These are phyloP conservation scores for Dichotomocladium elegans DNA, from an alignment of 371 early-diverging fungal species.

Conservation along the genomic window DNA sequence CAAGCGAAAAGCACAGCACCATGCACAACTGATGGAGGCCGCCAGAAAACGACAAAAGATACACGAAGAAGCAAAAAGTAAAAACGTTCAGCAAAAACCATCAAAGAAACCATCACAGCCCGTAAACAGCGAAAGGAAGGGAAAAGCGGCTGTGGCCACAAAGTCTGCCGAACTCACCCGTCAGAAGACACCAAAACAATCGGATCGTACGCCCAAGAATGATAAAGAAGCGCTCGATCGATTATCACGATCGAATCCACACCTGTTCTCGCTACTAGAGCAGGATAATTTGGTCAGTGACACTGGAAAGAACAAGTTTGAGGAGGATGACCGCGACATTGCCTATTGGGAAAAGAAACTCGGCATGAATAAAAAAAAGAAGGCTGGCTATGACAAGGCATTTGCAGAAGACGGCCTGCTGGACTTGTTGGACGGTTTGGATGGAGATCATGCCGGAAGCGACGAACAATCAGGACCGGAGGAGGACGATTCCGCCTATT, in stretches of 20 bases:
- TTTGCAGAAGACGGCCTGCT: slow-evolving; percentile 59
- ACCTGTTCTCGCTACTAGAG: slow-evolving; percentile 61
- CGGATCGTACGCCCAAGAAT: not conserved
- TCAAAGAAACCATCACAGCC: not conserved
- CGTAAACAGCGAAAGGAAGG: not conserved
- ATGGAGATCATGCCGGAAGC: slow-evolving; percentile 4
- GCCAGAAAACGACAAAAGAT: slow-evolving; percentile 33
- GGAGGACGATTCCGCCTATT: slow-evolving; percentile 42
- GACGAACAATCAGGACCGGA: no score
- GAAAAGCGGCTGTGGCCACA: not conserved
- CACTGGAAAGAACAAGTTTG: slow-evolving; percentile 38
- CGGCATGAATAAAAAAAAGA: slow-evolving; percentile 62
- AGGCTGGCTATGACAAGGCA: slow-evolving; percentile 43
- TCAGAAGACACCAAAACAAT: not conserved
- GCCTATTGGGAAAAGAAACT: slow-evolving; percentile 76
- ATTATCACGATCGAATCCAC: slow-evolving; percentile 65
- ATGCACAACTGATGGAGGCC: slow-evolving; percentile 10
- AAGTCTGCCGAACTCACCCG: not conserved
- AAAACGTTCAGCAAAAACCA: slow-evolving; percentile 2
- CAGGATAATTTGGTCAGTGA: slow-evolving; percentile 50
- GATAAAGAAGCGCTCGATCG: slow-evolving; percentile 39
- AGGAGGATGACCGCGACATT: slow-evolving; percentile 73
- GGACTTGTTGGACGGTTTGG: slow-evolving; percentile 37
- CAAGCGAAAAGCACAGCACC: slow-evolving; percentile 27
- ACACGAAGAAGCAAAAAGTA: not conserved